These are phyloP conservation scores for Wickerhamomyces sp. DNA, from an alignment of 1,139 yeast species.

Conservation along the genomic window DNA sequence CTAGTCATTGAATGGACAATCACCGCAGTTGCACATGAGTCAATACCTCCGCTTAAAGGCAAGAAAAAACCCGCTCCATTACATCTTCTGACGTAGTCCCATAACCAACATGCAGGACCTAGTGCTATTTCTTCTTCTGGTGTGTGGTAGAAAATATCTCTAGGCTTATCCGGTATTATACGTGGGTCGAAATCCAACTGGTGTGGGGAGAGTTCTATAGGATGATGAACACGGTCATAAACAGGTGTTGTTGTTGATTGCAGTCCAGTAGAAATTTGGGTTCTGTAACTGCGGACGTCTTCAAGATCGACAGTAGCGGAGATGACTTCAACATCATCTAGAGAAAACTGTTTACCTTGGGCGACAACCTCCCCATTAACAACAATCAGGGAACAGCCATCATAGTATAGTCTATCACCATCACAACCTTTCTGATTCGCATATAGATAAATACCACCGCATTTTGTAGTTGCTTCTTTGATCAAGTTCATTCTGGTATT, in stretches of 20 bases:
- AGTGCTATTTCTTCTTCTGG: constrained; percentile 96
- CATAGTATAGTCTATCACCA: constrained; percentile 94
- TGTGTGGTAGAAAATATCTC: constrained; percentile 55
- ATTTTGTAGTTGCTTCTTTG: constrained; percentile 87
- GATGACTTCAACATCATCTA: constrained; percentile 88
- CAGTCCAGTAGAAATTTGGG: constrained; percentile 66
- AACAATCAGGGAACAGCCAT: constrained; percentile 93
- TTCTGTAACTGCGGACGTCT: constrained; percentile 81
- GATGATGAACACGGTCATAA: constrained; percentile 60
- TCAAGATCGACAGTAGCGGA: constrained; percentile 92
- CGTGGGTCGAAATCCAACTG: constrained; percentile 54
- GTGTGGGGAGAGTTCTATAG: constrained; percentile 58
- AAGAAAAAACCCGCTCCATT: constrained; percentile 86
- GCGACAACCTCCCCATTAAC: constrained; percentile 90
- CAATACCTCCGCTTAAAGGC: constrained; percentile 96
- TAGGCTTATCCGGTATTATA: constrained; percentile 55
- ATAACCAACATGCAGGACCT: constrained; percentile 99
- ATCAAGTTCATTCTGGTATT: constrained; percentile 81
- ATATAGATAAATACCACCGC: constrained; percentile 93
- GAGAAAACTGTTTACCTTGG: constrained; percentile 86
- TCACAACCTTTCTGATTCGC: constrained; percentile 98
- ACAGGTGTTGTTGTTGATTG: constrained; percentile 54
- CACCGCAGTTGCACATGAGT: constrained; percentile 94
- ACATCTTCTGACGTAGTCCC: constrained; percentile 95
- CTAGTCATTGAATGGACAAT: constrained; percentile 94